Percentiles rank a stretch among this genome's conserved stretches.
Conservation (phyloP, 2,329 filamentous ascomycete species). For the Sphaerulina vaccinii region DNA sequence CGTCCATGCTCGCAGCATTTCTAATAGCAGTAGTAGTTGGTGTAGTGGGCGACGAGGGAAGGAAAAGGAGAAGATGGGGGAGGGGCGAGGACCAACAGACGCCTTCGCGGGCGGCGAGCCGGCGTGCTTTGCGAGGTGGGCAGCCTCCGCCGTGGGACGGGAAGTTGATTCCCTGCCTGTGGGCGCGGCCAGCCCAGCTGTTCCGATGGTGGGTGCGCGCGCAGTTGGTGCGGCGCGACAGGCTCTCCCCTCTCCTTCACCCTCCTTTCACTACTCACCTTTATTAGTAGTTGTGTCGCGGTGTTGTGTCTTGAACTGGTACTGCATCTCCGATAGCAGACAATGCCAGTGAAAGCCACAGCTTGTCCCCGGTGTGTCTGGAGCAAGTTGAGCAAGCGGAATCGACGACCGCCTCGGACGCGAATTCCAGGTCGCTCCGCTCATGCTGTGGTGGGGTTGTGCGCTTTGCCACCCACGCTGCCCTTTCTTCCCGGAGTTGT, state of each 20-base stretch:
- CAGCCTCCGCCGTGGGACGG: conserved; percentile 3
- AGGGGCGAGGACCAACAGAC: not conserved
- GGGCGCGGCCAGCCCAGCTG: no score
- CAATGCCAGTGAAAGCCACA: no score
- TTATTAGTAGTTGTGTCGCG: no score
- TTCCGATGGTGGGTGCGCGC: no score
- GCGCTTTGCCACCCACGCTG: no score
- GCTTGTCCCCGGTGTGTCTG: not conserved
- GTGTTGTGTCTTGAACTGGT: no score
- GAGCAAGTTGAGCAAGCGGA: not conserved
- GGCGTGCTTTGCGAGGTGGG: conserved; percentile 10
- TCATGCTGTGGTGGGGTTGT: no score
- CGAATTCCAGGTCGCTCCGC: not conserved
- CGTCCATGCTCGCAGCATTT: conserved; percentile 13
- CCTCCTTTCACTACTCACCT: not conserved
- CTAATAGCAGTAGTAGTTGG: not conserved
- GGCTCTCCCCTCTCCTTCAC: not conserved
- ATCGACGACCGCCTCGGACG: not conserved
- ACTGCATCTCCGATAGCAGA: no score
- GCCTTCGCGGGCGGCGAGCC: not conserved
- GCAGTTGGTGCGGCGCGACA: not conserved
- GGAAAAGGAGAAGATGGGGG: conserved; percentile 6
- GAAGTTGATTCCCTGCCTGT: not conserved
- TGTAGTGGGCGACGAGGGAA: conserved; percentile 14
- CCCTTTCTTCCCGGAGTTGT: no score